Percentiles rank a stretch among this genome's conserved stretches.
Conservation (phyloP, 148 eudicot species). For the Chenopodium album region DNA sequence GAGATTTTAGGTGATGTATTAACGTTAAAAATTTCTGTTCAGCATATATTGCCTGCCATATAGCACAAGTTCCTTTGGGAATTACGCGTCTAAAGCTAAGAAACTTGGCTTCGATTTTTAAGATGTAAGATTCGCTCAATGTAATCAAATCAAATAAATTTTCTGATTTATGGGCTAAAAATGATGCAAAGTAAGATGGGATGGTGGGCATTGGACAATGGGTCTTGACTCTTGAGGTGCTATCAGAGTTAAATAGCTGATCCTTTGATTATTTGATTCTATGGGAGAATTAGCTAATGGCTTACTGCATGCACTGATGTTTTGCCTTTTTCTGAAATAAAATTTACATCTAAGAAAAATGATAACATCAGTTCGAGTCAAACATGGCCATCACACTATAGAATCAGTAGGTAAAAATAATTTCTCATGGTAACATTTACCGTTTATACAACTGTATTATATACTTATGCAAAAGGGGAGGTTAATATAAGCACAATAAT, state of each 20-base stretch:
- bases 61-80: too few species aligned
- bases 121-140: neutral
- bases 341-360: neutral
- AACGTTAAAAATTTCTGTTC: neutral
- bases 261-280: neutral
- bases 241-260: neutral
- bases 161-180: neutral
- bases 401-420: neutral
- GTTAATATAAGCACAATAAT: neutral
- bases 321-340: neutral
- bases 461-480: neutral
- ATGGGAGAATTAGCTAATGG: neutral
- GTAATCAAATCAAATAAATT: neutral
- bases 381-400: neutral
- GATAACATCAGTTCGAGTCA: neutral
- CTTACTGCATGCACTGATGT: neutral
- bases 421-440: neutral
- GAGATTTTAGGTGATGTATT: neutral
- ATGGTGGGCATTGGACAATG: neutral
- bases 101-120: neutral
- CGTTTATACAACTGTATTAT: neutral
- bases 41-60: neutral
- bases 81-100: neutral
- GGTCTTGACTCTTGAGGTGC: neutral
- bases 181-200: neutral